Evolutionary conservation across 2,329 filamentous ascomycete species (phyloP), one percentile per base, ranked within the genome.

Genomic region (Dactylellina parvicollis): DNA sequence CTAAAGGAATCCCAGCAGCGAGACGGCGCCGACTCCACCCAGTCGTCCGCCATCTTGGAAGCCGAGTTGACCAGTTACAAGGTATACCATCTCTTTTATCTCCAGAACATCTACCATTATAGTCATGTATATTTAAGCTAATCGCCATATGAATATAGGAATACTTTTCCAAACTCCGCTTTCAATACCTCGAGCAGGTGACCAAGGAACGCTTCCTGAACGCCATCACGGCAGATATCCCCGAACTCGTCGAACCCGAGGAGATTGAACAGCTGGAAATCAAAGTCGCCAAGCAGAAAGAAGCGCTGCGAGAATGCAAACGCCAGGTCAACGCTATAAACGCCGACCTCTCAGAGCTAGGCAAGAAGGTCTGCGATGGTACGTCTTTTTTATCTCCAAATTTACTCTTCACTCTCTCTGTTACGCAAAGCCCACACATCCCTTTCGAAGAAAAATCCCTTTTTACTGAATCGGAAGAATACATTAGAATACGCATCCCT

Each of bases 181-280:
- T 98, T 84, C 96, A 91, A 76, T 98, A 98, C 82, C 90, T 97
- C 77, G 95, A 99, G 82, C 95, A 98, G 83, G 92, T 98, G 75
- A 98, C 94, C 46, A 99, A 98, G 82, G 95, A 99, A 81, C 96
- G 96, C 79, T 98, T 97, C 81, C 89, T 99, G 61, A 91, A 92
- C 76, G 89, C 91, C 75, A 96, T 98, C 77, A 92, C 96, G 14
- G 92, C 92, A 75, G 91, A 96, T 75, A 92, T 93, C 52, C 95
- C 94, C 0, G 85, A 93, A 14, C 90, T 98, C 47, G 91, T 96
- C 67, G 89, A 89, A 40, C 87, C 89, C 44, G 86, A 89, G 77
- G 93, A 98, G 79, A 98, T 97, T 79, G 83, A 89, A 50, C 88
- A 89, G 66, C 82, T 96, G 22, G 82, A 73, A 34, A 84, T 86